A percentile compares a stretch with the other conserved stretches of the same genome.
Conservation (phyloP, 305 asterid species). For the Coffea humblotiana region DNA sequence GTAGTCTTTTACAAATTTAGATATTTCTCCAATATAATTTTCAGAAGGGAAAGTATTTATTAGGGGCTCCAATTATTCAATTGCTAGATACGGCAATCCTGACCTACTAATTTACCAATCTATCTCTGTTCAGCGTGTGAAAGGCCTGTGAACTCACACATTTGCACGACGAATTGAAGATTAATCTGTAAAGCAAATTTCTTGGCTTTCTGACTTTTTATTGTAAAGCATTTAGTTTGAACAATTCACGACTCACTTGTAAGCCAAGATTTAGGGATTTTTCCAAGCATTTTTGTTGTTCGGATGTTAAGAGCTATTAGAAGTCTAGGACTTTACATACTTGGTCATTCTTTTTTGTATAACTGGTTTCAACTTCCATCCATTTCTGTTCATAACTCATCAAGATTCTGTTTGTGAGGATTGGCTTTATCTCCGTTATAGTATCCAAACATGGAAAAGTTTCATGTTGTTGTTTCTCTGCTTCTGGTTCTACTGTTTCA, state of each 20-base stretch:
- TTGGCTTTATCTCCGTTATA: not conserved
- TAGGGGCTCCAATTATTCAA: no score
- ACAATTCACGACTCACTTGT: no score
- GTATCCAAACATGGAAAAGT: conserved; percentile 39
- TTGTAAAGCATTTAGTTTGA: no score
- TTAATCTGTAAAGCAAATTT: conserved; percentile 29
- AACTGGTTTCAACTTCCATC: not conserved
- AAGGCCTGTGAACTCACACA: no score
- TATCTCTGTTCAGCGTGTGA: not conserved
- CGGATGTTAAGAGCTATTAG: conserved; percentile 27
- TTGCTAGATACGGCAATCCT: no score
- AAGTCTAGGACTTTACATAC: not conserved
- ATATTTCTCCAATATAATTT: no score
- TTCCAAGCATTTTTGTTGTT: conserved; percentile 20
- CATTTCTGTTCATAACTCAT: not conserved
- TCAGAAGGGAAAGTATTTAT: no score
- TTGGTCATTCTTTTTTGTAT: not conserved
- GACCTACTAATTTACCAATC: not conserved
- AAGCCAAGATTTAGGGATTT: not conserved
- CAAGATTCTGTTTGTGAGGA: not conserved
- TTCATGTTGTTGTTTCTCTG: conserved; percentile 28
- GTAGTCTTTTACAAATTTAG: no score
- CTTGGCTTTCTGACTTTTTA: not conserved
- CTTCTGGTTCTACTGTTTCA: conserved; percentile 34
- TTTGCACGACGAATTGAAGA: not conserved